These are phyloP conservation scores for Polychaeton citri DNA, from an alignment of 2,329 filamentous ascomycete species.

Conservation along the genomic window DNA sequence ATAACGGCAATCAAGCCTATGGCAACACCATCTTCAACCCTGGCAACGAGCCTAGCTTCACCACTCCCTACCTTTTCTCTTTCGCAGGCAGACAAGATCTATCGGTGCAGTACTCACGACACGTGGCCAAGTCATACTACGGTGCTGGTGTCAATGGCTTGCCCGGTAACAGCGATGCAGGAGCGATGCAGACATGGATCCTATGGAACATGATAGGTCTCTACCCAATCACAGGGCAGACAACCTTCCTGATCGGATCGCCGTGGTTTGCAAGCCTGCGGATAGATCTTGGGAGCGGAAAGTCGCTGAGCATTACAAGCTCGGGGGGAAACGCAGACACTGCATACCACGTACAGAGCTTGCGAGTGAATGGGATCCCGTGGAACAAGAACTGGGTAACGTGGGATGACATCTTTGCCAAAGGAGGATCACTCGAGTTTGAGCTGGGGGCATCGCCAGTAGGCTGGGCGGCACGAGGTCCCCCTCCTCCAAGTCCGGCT, in stretches of 20 bases:
- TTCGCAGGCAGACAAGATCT: constrained; percentile 51
- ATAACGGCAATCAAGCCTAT: constrained; percentile 28
- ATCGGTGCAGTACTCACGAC: constrained; percentile 44
- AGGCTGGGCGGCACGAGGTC: constrained; percentile 44
- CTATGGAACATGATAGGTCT: constrained; percentile 57
- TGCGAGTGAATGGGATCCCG: constrained; percentile 48
- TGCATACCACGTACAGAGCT: constrained; percentile 48
- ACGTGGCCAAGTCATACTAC: constrained; percentile 48
- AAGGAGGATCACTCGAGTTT: constrained; percentile 51
- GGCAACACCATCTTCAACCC: constrained; percentile 50
- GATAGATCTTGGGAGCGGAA: constrained; percentile 43
- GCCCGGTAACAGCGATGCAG: constrained; percentile 58
- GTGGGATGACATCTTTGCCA: constrained; percentile 52
- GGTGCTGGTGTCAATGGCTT: constrained; percentile 41
- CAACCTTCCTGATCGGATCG: constrained; percentile 33
- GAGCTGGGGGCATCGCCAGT: constrained; percentile 41
- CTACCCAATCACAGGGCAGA: constrained; percentile 55
- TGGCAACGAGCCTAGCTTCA: constrained; percentile 56
- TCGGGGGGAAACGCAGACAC: constrained; percentile 32
- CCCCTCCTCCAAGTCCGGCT: constrained; percentile 48
- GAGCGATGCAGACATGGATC: constrained; percentile 59
- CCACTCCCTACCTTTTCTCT: constrained; percentile 56
- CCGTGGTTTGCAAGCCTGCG: constrained; percentile 50
- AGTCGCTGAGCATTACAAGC: constrained; percentile 41
- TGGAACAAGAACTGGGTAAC: constrained; percentile 55